These are phyloP conservation scores for Xylona heveae DNA, from an alignment of 495 filamentous ascomycete species.

Conservation along the genomic window DNA sequence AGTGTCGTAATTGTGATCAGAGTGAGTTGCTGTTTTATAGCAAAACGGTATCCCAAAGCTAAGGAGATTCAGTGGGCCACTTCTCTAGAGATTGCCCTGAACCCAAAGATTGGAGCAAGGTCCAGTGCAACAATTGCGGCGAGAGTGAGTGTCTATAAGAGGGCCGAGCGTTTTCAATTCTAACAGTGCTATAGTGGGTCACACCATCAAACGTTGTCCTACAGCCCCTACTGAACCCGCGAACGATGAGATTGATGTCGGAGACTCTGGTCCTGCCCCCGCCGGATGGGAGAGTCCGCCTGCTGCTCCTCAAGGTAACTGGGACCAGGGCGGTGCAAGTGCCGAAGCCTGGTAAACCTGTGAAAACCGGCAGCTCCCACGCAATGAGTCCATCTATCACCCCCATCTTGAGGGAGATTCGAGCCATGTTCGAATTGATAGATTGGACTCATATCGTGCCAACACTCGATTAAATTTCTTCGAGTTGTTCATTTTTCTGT, in stretches of 20 bases:
- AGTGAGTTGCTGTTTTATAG: constrained; percentile 10
- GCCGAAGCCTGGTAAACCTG: too few relatives aligned
- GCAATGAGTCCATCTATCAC: too few relatives aligned
- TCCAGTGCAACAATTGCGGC: constrained; percentile 57
- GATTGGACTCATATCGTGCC: too few relatives aligned
- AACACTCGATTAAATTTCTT: too few relatives aligned
- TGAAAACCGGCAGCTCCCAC: too few relatives aligned
- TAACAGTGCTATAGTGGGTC: constrained; percentile 31
- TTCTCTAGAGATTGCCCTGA: constrained; percentile 49
- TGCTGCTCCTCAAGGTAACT: too few relatives aligned
- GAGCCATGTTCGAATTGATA: too few relatives aligned
- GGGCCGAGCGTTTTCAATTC: too few relatives aligned
- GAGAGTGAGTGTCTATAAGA: constrained; percentile 29
- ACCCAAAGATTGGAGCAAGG: constrained; percentile 50
- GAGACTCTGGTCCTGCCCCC: not conserved
- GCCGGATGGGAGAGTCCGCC: too few relatives aligned
- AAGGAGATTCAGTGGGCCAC: constrained; percentile 35
- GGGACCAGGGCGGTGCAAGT: too few relatives aligned
- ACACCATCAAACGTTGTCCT: constrained; percentile 39
- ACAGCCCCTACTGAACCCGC: constrained; percentile 17
- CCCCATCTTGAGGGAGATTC: too few relatives aligned
- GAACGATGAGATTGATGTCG: constrained; percentile 3
- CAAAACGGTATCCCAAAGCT: constrained; percentile 1
- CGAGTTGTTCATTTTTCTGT: too few relatives aligned
- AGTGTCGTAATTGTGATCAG: constrained; percentile 52